Evolutionary conservation across 768 basidiomycete genomes (phyloP).

Genomic region (Amanita jacksonii): DNA sequence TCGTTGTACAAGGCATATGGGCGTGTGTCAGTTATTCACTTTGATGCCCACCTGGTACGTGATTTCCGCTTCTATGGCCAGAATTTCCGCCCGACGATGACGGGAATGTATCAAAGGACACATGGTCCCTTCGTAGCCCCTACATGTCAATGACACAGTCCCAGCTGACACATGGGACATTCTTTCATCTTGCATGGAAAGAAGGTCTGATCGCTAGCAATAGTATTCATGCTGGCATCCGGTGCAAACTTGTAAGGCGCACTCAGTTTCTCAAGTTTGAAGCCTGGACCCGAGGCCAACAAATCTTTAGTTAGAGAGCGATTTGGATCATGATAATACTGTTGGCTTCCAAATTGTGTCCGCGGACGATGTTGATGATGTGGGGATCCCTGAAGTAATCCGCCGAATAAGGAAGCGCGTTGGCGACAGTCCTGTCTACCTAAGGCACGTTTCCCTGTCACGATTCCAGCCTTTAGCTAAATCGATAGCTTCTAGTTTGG

Average conservation of each 20-base stretch:
- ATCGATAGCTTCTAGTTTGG: slow-evolving; percentile 35
- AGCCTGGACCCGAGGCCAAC: neutral
- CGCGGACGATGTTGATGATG: slow-evolving; percentile 76
- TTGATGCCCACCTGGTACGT: slow-evolving; percentile 50
- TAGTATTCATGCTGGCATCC: slow-evolving; percentile 81
- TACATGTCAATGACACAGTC: slow-evolving; percentile 52
- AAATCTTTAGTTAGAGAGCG: slow-evolving; percentile 38
- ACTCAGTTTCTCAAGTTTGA: too few relatives aligned
- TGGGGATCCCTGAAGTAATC: slow-evolving; percentile 64
- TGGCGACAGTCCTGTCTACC: slow-evolving; percentile 66
- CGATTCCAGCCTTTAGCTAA: neutral
- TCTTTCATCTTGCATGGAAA: slow-evolving; percentile 72
- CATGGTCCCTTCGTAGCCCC: slow-evolving; percentile 29
- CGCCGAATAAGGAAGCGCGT: slow-evolving; percentile 61
- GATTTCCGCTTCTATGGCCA: slow-evolving; percentile 15
- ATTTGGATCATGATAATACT: slow-evolving; percentile 57
- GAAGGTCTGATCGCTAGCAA: slow-evolving; percentile 70
- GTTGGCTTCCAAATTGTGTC: slow-evolving; percentile 77
- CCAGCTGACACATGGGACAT: slow-evolving; percentile 75
- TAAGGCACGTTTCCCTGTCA: slow-evolving; percentile 42
- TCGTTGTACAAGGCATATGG: slow-evolving; percentile 74
- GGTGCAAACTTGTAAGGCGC: slow-evolving; percentile 51
- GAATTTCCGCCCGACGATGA: neutral
- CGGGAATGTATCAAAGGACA: slow-evolving; percentile 1
- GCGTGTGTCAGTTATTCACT: slow-evolving; percentile 75